Base-by-base conservation (phyloP, 2,329 filamentous ascomycete genomes). In the Cordyceps pruinosa region DNA sequence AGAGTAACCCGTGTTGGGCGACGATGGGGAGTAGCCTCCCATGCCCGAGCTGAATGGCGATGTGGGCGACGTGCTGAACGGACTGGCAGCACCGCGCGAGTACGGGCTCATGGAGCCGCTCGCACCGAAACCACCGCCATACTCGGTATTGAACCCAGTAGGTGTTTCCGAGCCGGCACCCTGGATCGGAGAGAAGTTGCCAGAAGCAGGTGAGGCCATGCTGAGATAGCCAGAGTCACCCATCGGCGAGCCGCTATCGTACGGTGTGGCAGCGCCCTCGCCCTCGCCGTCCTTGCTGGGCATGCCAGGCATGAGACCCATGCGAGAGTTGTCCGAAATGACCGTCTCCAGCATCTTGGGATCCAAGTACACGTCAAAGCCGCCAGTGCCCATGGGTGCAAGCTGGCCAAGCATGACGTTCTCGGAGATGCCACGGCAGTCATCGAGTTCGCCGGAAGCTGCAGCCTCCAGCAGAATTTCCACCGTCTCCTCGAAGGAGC, bases 401-500 rank as follows among this genome's bases (percentile, higher is more conserved):
- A 97, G 84, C 75, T 99, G 94, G 61, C 94, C 94, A 61, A 99
- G 83, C 84, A 99, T 99, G 69, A 99, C 87, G 76, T 99, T 99
- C 76, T 99, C 94, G 17, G 94, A 97, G 51, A 99, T 93, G 80
- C 94, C 94, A 60, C 91, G 89, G 77, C 95, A 99, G 73, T 99
- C 94, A 69, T 99, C 94, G 32, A 99, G 81, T 73, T 99, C 94
- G 70, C 94, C 94, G 51, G 90, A 90, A 17, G 91, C 90, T 25
- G 94, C 94, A 60, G 94, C 95, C 70, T 99, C 94, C 21, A 99
- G 84, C 54, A 99, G 79, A 78, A 99, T 99, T 70, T 99, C 95
- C 41, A 99, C 94, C 0, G 94, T 99, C 73, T 99, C 95, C 75
- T 99, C 94, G 75, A 99, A 99, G 2, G 94, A 99, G 80, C 95